Evolutionary conservation across 2,329 filamentous ascomycete species (phyloP), one percentile per base, ranked within the genome.

Genomic region (Sclerotinia borealis): DNA sequence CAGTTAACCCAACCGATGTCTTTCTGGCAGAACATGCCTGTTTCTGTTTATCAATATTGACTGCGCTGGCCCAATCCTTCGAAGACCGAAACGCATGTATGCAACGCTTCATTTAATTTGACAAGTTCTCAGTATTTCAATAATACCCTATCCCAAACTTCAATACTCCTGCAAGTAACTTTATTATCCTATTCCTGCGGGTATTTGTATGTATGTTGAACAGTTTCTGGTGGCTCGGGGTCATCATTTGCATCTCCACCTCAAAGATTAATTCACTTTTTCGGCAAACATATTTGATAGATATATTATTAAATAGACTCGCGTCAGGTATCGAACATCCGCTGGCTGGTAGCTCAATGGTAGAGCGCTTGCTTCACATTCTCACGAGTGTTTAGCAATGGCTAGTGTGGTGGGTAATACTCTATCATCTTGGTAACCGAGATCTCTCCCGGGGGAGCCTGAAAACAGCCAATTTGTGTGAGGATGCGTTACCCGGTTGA

Each of bases 401-500:
- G 50, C 50, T 54, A 2, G 9, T 19, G 50, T 54, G 34, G 13
- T 54, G 50, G 50, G 50, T 54, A 54, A 54, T 19, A 54, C 50
- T 54, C 39, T 4, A 54, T 9, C 50, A 39, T 27, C 49, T 36
- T 54, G 50, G 50, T 9, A 54, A 54, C 36, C 50, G 50, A 54
- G 39, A 54, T 39, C 50, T 27, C 50, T 22, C 50, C 50, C 50
- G 17, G 50, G 50, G 50, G 50, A 43, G 37, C 19, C 19, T 55
- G 52, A 41, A 52, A 55, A 55, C 25, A 43, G 4, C 10, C 27
- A 55, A 43, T 0, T 27, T 55, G 6, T 11, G 5, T 15, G 27
- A 43, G 37, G 52, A 55, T 43, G 37, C 37, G 19, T 55, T 55
- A 54, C 50, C 50, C 50, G 50, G 15, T 55, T 43, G 52, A 55